Base-by-base conservation (phyloP, 768 basidiomycete species). In the Termitomyces heimii region DNA sequence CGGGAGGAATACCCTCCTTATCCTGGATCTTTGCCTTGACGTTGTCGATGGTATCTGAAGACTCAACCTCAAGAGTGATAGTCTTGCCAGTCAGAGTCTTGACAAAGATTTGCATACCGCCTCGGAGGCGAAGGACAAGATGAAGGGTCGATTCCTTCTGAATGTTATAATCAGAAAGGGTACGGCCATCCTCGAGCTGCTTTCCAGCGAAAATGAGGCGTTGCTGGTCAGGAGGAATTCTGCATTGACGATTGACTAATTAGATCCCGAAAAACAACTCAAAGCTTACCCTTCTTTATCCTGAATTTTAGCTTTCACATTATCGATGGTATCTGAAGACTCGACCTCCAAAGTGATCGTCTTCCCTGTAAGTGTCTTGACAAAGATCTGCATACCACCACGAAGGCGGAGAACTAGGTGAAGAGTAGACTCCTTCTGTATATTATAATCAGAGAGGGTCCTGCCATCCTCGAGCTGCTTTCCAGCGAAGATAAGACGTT, bases 161-260 rank as follows among this genome's bases (percentile, higher is more conserved):
- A 64, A 96, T 94, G 70, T 94, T 92, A 70, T 93, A 92, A 63
- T 91, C 90, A 8, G 88, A 89, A 0, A 93, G 78, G 4, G 90
- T 96, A 49, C 94, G 86, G 4, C 94, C 94, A 66, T 97, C 94
- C 71, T 96, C 94, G 28, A 97, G 83, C 70, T 95, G 94, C 75
- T 96, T 95, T 59, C 94, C 94, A 46, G 94, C 94, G 62, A 95
- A 96, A 77, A 96, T 96, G n/a, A 96, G 75, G 61, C 94, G 92
- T 68, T 95, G 92, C 65, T 93, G 93, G 73, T 94, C 91, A 26
- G 92, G 94, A 22, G 88, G 88, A 57, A 90, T 90, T 14, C 84
- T 77, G 35, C 12, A 53, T 49, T 32, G 1, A 53, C 22, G 8
- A 10, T 40, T 3, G 5, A 24, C 50, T 14, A 46, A 35, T 35